These are phyloP conservation scores for Fusarium gaditjirri DNA, from an alignment of 2,329 filamentous ascomycete species.

Conservation along the genomic window DNA sequence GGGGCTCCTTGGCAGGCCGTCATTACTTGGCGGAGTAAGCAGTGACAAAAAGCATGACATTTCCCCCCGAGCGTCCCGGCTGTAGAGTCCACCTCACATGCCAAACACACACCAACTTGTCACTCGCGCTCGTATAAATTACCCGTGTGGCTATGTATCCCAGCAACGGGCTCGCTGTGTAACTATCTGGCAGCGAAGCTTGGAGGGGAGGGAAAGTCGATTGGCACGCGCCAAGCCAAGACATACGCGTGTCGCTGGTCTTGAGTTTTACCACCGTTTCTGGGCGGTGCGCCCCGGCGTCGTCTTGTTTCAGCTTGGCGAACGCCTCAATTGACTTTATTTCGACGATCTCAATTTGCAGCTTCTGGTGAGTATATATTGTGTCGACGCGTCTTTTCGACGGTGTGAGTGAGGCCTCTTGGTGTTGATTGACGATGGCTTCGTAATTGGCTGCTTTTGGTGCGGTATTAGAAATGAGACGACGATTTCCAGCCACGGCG, in stretches of 20 bases:
- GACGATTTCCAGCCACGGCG: neutral
- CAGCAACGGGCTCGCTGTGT: conserved; percentile 3
- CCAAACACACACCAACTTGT: neutral
- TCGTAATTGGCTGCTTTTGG: neutral
- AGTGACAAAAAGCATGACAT: conserved; percentile 1
- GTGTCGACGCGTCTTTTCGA: neutral
- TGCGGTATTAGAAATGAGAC: neutral
- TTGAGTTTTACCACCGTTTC: conserved; percentile 16
- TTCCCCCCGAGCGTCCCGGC: conserved; percentile 16
- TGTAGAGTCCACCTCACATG: neutral
- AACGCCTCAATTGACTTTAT: neutral
- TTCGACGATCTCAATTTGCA: neutral
- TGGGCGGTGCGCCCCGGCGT: neutral
- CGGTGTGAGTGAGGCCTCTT: neutral
- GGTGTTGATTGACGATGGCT: neutral
- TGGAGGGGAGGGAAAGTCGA: neutral
- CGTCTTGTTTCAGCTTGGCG: conserved; percentile 17
- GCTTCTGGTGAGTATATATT: neutral
- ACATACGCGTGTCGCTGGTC: conserved; percentile 19
- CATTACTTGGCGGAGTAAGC: conserved; percentile 23
- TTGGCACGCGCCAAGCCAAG: conserved; percentile 6
- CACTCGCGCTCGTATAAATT: neutral
- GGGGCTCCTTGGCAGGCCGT: conserved; percentile 30
- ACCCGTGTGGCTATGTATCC: neutral
- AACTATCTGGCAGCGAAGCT: neutral